These are phyloP conservation scores for Funneliformis caledonium DNA, from an alignment of 371 early-diverging fungal species.

Conservation along the genomic window DNA sequence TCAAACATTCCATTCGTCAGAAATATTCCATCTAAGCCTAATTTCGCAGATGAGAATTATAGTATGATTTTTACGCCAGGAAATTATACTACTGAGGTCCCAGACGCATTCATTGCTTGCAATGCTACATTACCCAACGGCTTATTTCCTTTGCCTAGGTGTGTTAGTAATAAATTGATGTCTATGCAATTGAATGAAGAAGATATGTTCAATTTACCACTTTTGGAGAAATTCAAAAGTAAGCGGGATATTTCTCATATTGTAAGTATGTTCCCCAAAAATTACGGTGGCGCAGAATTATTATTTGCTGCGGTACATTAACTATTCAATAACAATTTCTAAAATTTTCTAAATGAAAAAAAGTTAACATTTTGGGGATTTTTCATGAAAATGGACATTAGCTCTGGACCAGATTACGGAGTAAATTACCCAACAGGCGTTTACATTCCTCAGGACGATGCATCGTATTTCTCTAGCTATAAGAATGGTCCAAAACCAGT, in stretches of 20 bases:
- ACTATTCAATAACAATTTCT: not conserved
- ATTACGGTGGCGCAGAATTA: not conserved
- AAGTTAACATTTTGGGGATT: conserved; percentile 16
- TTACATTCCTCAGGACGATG: not conserved
- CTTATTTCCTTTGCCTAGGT: not conserved
- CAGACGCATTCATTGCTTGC: not conserved
- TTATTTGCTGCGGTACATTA: not conserved
- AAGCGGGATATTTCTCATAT: not conserved
- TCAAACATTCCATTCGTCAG: not conserved
- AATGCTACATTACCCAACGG: not conserved
- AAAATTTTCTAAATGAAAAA: not conserved
- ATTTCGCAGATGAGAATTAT: not conserved
- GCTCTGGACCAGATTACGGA: not conserved
- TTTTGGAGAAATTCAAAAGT: not conserved
- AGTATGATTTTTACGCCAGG: conserved; percentile 7
- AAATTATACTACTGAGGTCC: not conserved
- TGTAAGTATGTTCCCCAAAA: not conserved
- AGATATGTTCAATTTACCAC: not conserved
- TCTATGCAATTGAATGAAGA: not conserved
- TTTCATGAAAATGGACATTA: conserved; percentile 6
- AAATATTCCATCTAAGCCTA: not conserved
- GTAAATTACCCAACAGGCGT: not conserved
- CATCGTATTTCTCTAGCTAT: not conserved
- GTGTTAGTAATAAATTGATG: not conserved
- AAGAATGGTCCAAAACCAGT: not conserved